These are phyloP conservation scores for Saussurea involucrata DNA, from an alignment of 129 eudicot species.

Conservation along the genomic window DNA sequence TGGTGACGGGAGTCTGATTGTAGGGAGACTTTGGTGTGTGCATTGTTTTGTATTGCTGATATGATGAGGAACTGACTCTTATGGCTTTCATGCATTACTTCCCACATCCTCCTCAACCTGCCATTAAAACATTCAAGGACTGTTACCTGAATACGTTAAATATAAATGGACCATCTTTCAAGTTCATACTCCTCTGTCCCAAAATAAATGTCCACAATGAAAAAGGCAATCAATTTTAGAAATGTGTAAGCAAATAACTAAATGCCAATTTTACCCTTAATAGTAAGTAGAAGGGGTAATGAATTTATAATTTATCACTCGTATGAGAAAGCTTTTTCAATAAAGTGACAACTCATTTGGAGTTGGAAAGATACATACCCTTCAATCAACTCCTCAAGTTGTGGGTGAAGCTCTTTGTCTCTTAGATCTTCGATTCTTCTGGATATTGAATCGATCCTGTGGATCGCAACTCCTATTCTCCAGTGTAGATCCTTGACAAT, in stretches of 20 bases:
- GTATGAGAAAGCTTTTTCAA: neutral
- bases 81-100: constrained; percentile 81
- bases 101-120: constrained; percentile 97
- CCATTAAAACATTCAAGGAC: neutral
- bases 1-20: constrained; percentile 73
- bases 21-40: constrained; percentile 38
- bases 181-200: neutral
- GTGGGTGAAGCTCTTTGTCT: constrained; percentile 93
- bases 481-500: constrained; percentile 91
- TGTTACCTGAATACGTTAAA: neutral
- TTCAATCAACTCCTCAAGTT: constrained; percentile 88
- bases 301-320: neutral
- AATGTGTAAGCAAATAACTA: neutral
- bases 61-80: constrained; percentile 63
- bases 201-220: neutral
- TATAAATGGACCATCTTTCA: neutral
- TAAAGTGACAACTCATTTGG: neutral
- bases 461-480: constrained; percentile 86
- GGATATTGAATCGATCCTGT: constrained; percentile 82
- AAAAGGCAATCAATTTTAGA: neutral
- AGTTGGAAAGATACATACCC: constrained; percentile 51
- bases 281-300: no score
- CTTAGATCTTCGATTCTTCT: constrained; percentile 86
- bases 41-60: constrained; percentile 42
- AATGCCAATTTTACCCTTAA: neutral